These are phyloP conservation scores for Leavenworthia alabamica DNA, from an alignment of 345 rosid species.

Conservation along the genomic window DNA sequence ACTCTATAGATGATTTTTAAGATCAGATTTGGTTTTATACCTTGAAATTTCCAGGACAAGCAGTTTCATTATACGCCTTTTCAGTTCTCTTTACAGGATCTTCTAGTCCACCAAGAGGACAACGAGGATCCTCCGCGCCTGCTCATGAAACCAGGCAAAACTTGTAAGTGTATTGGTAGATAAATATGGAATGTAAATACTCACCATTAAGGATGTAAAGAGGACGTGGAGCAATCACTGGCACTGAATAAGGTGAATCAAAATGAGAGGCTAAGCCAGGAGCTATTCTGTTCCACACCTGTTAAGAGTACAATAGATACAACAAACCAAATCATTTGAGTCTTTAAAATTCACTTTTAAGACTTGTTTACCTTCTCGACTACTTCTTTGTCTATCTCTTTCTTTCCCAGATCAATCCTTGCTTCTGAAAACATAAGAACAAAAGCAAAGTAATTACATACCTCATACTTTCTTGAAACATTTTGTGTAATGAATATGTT, in stretches of 20 bases:
- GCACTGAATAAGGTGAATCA: slow-evolving; percentile 65
- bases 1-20: not conserved
- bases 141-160: not conserved
- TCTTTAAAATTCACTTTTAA: not conserved
- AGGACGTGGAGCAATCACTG: slow-evolving; percentile 66
- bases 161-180: not conserved
- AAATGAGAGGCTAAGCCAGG: slow-evolving; percentile 73
- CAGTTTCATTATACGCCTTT: slow-evolving; percentile 42
- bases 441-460: not conserved
- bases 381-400: slow-evolving; percentile 59
- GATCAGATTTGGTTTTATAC: slow-evolving; percentile 21
- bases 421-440: slow-evolving; percentile 50
- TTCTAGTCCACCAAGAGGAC: slow-evolving; percentile 64
- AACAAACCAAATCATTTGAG: not conserved
- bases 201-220: slow-evolving; percentile 68
- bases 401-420: slow-evolving; percentile 55
- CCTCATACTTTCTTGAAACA: not conserved
- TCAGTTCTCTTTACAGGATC: slow-evolving; percentile 38
- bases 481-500: not conserved
- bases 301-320: not conserved
- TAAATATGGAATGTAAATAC: slow-evolving; percentile 16
- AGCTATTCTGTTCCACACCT: slow-evolving; percentile 95
- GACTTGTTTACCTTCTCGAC: slow-evolving; percentile 58
- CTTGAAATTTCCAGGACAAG: slow-evolving; percentile 46
- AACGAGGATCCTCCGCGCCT: slow-evolving; percentile 80